Conservation (phyloP, 2,329 filamentous ascomycete genomes). For the Exophiala spinifera region DNA sequence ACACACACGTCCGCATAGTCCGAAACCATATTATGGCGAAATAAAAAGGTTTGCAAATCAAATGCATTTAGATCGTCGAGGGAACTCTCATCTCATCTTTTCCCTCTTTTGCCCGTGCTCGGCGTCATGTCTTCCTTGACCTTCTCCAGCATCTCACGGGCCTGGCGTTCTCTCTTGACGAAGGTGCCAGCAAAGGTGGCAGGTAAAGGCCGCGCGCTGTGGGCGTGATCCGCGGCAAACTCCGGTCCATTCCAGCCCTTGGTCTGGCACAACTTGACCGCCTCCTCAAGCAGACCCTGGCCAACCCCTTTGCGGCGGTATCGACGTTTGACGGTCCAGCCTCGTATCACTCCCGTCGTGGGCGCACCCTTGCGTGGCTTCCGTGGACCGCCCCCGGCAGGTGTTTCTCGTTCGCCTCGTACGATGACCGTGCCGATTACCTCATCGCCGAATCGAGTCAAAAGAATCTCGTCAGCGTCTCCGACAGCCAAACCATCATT, state of each 20-base stretch:
- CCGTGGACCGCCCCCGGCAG: conserved; percentile 2
- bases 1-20: too few species aligned
- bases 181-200: conserved; percentile 58
- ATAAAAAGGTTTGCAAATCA: too few species aligned
- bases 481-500: conserved; percentile 34
- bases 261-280: conserved; percentile 64
- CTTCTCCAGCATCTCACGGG: conserved; percentile 41
- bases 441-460: conserved; percentile 64
- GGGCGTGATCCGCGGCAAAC: conserved; percentile 75
- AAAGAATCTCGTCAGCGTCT: conserved; percentile 58
- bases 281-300: conserved; percentile 67
- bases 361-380: conserved; percentile 21
- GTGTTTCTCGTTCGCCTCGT: conserved; percentile 24
- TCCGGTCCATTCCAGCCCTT: conserved; percentile 66
- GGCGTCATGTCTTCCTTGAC: conserved; percentile 16
- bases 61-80: background rate
- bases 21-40: too few species aligned
- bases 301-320: conserved; percentile 73
- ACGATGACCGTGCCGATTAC: conserved; percentile 71
- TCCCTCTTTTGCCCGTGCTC: conserved; percentile 9
- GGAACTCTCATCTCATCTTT: conserved; percentile 9
- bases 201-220: conserved; percentile 63
- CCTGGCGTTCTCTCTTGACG: conserved; percentile 57
- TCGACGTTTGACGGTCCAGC: conserved; percentile 72
- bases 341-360: conserved; percentile 54